Evolutionary conservation across 2,329 filamentous ascomycete species (phyloP).

Genomic region (Nemania sp.): DNA sequence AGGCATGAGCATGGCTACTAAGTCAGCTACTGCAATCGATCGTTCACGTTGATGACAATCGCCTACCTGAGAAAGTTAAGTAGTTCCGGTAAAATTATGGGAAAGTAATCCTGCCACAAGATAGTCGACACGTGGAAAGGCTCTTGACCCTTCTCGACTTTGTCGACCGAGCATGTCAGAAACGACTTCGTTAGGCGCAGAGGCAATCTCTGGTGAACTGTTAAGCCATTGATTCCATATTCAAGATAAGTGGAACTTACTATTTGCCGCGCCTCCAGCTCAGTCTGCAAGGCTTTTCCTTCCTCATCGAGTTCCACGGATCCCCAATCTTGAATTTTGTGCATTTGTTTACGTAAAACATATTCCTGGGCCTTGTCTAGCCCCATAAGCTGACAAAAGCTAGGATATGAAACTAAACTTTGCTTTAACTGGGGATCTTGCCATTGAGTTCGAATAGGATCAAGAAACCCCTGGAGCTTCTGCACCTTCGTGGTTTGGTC

Average conservation of each 20-base stretch:
- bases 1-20: conserved; percentile 79
- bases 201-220: conserved; percentile 62
- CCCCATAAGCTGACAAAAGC: conserved; percentile 79
- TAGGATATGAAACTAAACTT: conserved; percentile 72
- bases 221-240: not conserved
- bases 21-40: conserved; percentile 13
- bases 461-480: conserved; percentile 75
- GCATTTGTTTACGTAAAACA: conserved; percentile 70
- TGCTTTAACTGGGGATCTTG: conserved; percentile 68
- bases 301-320: conserved; percentile 74
- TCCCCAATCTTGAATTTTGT: conserved; percentile 82
- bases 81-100: conserved; percentile 80
- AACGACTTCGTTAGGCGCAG: conserved; percentile 88
- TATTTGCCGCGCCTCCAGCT: conserved; percentile 76
- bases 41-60: conserved; percentile 26
- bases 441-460: conserved; percentile 83
- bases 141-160: conserved; percentile 72
- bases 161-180: conserved; percentile 89
- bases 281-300: conserved; percentile 75
- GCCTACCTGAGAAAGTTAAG: conserved; percentile 75
- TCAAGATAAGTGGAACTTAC: conserved; percentile 42
- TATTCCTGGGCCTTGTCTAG: conserved; percentile 82
- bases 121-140: conserved; percentile 75
- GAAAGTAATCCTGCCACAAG: conserved; percentile 85
- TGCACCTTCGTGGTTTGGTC: conserved; percentile 71